A percentile compares a stretch with the other conserved stretches of the same genome.
Evolutionary conservation across 2,329 filamentous ascomycete genomes (phyloP).

Genomic region (Pleoardoris graminearum): DNA sequence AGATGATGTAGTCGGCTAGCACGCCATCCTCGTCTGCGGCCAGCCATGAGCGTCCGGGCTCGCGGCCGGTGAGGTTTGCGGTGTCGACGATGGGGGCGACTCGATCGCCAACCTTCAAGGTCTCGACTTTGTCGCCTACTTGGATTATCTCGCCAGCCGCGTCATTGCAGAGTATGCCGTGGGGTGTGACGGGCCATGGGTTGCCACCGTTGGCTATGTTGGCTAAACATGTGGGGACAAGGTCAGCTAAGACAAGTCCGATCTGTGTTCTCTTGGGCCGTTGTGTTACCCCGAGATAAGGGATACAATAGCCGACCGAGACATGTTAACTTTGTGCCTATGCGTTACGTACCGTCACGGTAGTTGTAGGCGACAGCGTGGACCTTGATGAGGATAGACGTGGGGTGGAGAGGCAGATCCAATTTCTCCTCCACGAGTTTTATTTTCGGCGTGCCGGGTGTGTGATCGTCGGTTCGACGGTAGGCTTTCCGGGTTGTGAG

Average conservation of each 20-base stretch:
- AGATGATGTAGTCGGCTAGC: constrained; percentile 16
- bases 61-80: constrained; percentile 1
- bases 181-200: constrained; percentile 9
- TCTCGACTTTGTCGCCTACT: constrained; percentile 11
- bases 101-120: constrained; percentile 17
- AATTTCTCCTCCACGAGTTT: constrained; percentile 9
- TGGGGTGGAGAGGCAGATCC: constrained; percentile 3
- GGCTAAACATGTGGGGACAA: no score
- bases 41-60: constrained; percentile 1
- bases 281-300: no score
- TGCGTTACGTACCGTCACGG: no score
- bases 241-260: no score
- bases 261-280: no score
- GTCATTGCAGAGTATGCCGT: constrained; percentile 22
- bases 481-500: constrained; percentile 9
- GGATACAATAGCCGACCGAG: no score
- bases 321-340: no score
- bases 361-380: constrained; percentile 24
- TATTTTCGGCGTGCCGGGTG: constrained; percentile 5
- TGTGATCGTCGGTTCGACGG: constrained; percentile 10
- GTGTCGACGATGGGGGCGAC: constrained; percentile 15
- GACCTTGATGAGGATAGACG: constrained; percentile 16
- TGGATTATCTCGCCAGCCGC: constrained; percentile 19
- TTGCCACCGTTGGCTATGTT: constrained; percentile 12
- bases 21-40: constrained; percentile 16